Evolutionary conservation across 2,329 filamentous ascomycete genomes (phyloP), one percentile per base, ranked within the genome.

Genomic region (Colletotrichum cuscutae): DNA sequence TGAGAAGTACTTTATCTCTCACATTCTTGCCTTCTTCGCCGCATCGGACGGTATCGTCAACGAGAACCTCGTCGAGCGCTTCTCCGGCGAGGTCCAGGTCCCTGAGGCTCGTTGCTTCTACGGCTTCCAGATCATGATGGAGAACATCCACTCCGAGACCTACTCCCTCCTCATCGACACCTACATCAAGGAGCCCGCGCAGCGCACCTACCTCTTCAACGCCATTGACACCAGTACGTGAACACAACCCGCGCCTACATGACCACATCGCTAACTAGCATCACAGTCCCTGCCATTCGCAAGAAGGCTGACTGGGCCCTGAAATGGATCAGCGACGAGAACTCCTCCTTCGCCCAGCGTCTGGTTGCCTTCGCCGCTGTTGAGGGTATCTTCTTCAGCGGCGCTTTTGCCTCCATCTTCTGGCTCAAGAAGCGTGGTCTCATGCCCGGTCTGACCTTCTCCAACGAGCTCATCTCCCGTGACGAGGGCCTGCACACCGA

Each of bases 91-190:
- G 86, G 96, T 99, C 35, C 97, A 99, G 87, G 92, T 98, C 72
- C 96, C 97, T 12, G 97, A 99, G 87, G 97, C 97, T 76, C 95
- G 97, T 80, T 99, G 97, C 92, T 99, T 99, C 90, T 99, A 99
- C 85, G 97, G 97, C 76, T 99, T 99, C 91, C 97, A 99, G 88
- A 98, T 98, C 88, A 99, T 99, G 97, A 98, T 99, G 94, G 97
- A 99, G 90, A 99, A 99, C 88, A 98, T 99, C 80, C 97, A 99
- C 90, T 98, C 97, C 19, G 97, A 99, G 88, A 99, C 97, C 67
- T 99, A 99, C 90, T 98, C 96, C 24, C 92, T 99, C 46, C 92
- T 99, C 82, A 99, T 99, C 83, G 97, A 99, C 84, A 98, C 96
- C 75, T 99, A 99, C 86, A 97, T 99, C 87, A 98, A 97, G 89